Percentiles rank a stretch among this genome's conserved stretches.
These are phyloP conservation scores for Serendipita indica DNA, from an alignment of 768 basidiomycete genomes.

Conservation along the genomic window DNA sequence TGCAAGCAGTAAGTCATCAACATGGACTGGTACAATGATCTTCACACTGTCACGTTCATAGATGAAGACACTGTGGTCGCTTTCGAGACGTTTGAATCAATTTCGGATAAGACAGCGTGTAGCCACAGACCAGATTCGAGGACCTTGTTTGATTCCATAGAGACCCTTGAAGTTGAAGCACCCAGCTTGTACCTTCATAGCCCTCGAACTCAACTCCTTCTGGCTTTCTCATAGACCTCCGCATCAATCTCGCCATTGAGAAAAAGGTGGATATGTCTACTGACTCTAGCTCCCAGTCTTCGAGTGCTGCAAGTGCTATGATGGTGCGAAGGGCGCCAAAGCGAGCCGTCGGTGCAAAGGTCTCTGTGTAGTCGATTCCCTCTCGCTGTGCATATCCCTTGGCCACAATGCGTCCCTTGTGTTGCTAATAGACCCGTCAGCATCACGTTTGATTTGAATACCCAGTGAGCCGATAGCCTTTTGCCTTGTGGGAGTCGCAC, in stretches of 20 bases:
- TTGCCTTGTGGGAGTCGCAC: conserved; percentile 14
- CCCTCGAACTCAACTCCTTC: conserved; percentile 5
- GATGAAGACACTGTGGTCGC: background rate
- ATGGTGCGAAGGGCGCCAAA: conserved; percentile 23
- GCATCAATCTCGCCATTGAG: conserved; percentile 13
- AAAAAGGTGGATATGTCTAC: conserved; percentile 9
- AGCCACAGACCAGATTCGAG: conserved; percentile 24
- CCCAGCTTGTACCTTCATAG: background rate
- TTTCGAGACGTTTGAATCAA: background rate
- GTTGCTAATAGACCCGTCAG: conserved; percentile 16
- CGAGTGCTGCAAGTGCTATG: conserved; percentile 20
- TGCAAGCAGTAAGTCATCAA: conserved; percentile 6
- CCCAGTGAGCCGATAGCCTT: conserved; percentile 18
- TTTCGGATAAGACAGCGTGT: background rate
- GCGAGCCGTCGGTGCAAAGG: conserved; percentile 28
- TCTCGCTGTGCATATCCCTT: conserved; percentile 18
- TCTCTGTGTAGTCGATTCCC: conserved; percentile 28
- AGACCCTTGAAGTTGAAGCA: conserved; percentile 22
- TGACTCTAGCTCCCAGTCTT: conserved; percentile 18
- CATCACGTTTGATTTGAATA: conserved; percentile 19
- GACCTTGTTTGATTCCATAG: conserved; percentile 32
- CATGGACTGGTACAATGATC: conserved; percentile 1
- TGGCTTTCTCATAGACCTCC: conserved; percentile 10
- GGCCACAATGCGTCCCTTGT: conserved; percentile 20
- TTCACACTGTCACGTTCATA: background rate